Percentiles rank a stretch among this genome's conserved stretches.
Evolutionary conservation across 306 rosid genomes (phyloP).

Genomic region (Acacia melanoxylon): DNA sequence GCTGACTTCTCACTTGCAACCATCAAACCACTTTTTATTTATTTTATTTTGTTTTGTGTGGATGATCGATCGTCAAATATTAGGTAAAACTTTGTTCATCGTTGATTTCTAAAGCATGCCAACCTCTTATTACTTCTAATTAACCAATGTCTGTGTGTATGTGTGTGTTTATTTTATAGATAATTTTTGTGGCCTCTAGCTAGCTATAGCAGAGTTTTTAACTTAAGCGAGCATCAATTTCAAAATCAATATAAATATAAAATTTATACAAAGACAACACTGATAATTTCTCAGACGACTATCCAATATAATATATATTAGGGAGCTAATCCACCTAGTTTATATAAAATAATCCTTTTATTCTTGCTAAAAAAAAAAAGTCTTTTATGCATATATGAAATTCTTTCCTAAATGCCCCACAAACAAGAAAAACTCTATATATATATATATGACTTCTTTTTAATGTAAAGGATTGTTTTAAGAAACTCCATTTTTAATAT

Average conservation of each 20-base stretch:
- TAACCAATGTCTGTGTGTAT: background rate
- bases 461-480: too few relatives aligned
- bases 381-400: too few relatives aligned
- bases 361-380: too few relatives aligned
- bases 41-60: background rate
- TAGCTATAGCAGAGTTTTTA: background rate
- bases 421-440: too few relatives aligned
- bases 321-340: background rate
- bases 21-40: slow-evolving; percentile 3
- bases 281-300: background rate
- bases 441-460: too few relatives aligned
- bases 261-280: background rate
- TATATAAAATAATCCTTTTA: background rate
- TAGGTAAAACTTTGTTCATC: slow-evolving; percentile 7
- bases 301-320: too few relatives aligned
- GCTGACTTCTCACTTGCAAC: slow-evolving; percentile 22
- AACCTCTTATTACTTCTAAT: background rate
- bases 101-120: slow-evolving; percentile 12
- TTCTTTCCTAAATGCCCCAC: too few relatives aligned
- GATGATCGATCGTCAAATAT: background rate
- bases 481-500: too few relatives aligned
- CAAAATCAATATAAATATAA: background rate
- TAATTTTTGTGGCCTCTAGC: background rate
- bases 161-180: background rate
- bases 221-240: background rate